These are phyloP conservation scores for Ophiostoma ips DNA, from an alignment of 2,329 filamentous ascomycete species.

Conservation along the genomic window DNA sequence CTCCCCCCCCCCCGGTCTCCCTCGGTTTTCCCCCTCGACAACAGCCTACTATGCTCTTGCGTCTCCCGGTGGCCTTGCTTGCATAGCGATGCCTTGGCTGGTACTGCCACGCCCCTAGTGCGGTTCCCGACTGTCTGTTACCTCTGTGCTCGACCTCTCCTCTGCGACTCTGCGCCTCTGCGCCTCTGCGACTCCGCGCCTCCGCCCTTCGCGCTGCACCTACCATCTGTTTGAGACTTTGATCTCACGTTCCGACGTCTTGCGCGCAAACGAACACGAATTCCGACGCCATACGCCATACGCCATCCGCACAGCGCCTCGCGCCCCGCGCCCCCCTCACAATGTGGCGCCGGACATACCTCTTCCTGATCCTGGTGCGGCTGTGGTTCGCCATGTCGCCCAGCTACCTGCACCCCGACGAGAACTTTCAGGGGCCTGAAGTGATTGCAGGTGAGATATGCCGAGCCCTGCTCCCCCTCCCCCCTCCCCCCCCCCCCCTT, in stretches of 20 bases:
- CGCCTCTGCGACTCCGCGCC: too few relatives aligned
- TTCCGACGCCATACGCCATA: too few relatives aligned
- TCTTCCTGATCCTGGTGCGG: slow-evolving; percentile 71
- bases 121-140: slow-evolving; percentile 6
- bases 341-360: slow-evolving; percentile 88
- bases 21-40: not conserved
- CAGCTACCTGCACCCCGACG: slow-evolving; percentile 95
- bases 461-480: not conserved
- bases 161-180: not conserved
- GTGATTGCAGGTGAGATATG: slow-evolving; percentile 67
- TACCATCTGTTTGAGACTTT: too few relatives aligned
- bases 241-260: too few relatives aligned
- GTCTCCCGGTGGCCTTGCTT: not conserved
- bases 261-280: too few relatives aligned
- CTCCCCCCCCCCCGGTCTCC: not conserved
- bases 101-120: slow-evolving; percentile 8
- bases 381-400: slow-evolving; percentile 89
- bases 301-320: not conserved
- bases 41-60: not conserved
- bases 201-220: too few relatives aligned
- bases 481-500: too few relatives aligned
- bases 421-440: slow-evolving; percentile 97
- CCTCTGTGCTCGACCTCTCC: not conserved
- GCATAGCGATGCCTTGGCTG: slow-evolving; percentile 10
- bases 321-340: not conserved